phyloP scores from a whole-genome alignment of 768 basidiomycete genomes.

The Rhodotorula kratochvilovae region DNA sequence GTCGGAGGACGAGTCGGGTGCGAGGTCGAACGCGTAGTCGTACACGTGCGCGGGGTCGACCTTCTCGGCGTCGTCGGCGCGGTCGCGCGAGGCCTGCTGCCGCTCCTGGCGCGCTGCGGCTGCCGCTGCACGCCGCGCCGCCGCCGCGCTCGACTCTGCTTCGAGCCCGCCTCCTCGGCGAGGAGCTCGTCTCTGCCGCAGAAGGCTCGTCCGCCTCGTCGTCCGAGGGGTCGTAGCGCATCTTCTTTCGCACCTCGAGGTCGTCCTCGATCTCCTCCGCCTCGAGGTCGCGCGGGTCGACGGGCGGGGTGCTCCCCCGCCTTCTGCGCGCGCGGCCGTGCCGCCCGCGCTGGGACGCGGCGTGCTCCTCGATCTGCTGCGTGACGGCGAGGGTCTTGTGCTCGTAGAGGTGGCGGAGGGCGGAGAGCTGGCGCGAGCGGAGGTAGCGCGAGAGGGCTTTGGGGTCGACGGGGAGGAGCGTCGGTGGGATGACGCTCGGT shows the following conservation, averaged over 20 bases:
- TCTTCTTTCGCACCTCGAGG: slow-evolving; percentile 21
- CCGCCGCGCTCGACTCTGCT: too few relatives aligned
- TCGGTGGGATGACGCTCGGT: not conserved
- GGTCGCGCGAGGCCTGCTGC: too few relatives aligned
- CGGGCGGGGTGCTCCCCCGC: slow-evolving; percentile 19
- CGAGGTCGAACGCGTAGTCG: slow-evolving; percentile 29
- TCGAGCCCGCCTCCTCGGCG: not conserved
- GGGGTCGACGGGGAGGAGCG: slow-evolving; percentile 18
- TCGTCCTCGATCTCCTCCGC: slow-evolving; percentile 20
- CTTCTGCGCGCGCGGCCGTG: slow-evolving; percentile 9
- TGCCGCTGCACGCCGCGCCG: too few relatives aligned
- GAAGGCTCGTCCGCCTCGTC: not conserved
- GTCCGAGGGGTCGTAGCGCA: slow-evolving; percentile 22
- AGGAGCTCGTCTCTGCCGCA: not conserved
- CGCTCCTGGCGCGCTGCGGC: too few relatives aligned
- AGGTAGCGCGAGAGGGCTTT: slow-evolving; percentile 21
- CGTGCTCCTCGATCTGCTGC: slow-evolving; percentile 18
- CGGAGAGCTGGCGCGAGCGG: slow-evolving; percentile 23
- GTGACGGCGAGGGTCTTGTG: slow-evolving; percentile 23
- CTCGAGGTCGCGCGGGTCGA: slow-evolving; percentile 5
- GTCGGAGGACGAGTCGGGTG: slow-evolving; percentile 18
- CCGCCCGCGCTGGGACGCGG: slow-evolving; percentile 12
- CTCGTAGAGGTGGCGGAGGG: slow-evolving; percentile 30
- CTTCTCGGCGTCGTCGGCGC: not conserved
- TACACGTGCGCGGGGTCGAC: slow-evolving; percentile 31